These are phyloP conservation scores for Abrus precatorius DNA, from an alignment of 306 rosid species.

Conservation along the genomic window DNA sequence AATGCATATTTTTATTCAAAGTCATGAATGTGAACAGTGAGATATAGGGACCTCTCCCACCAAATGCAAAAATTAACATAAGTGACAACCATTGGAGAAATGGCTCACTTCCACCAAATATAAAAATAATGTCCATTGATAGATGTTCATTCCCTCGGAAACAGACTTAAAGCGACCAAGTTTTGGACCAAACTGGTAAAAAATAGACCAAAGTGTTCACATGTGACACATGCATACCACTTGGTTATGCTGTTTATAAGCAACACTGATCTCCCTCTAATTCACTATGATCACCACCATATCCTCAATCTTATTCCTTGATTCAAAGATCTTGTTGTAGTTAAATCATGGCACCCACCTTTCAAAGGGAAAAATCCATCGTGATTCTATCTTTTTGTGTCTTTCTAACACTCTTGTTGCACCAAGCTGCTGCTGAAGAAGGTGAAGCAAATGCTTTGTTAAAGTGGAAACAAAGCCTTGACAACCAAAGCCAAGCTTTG, in stretches of 20 bases:
- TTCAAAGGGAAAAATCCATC: neutral
- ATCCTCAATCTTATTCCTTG: neutral
- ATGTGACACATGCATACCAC: neutral
- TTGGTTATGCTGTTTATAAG: neutral
- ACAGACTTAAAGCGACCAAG: neutral
- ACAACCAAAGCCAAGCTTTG: conserved; percentile 30
- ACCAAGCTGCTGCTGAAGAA: conserved; percentile 19
- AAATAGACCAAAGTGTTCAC: neutral
- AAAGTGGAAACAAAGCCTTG: conserved; percentile 50
- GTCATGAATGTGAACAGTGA: neutral
- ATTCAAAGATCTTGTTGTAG: conserved; percentile 15
- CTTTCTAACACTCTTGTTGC: neutral
- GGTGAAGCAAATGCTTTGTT: conserved; percentile 44
- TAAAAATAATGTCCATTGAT: neutral
- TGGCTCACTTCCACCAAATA: too few relatives aligned
- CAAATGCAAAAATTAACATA: neutral
- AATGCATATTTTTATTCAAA: neutral
- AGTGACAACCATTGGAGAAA: too few relatives aligned
- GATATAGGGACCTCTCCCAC: neutral
- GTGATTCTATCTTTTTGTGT: conserved; percentile 15
- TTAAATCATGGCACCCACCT: conserved; percentile 3
- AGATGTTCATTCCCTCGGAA: neutral
- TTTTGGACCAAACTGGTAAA: neutral
- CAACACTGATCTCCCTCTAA: neutral
- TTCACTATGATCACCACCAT: neutral